Base-by-base conservation (phyloP, 2,329 filamentous ascomycete genomes). In the Phaeosphaeria sp. region DNA sequence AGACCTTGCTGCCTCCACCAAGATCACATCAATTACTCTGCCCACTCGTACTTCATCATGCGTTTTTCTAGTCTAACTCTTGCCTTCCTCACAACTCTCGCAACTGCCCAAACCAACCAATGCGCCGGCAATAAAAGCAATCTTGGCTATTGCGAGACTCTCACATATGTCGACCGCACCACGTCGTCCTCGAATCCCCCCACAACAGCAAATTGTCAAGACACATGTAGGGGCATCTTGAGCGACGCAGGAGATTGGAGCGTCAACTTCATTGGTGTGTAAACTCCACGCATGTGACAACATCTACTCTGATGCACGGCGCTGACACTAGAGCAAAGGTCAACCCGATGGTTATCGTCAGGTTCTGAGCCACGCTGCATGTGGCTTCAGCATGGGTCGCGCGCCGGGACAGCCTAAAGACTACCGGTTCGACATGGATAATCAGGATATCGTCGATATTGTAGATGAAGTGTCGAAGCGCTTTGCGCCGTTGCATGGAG, bases 371-470 rank as follows among this genome's bases (percentile, higher is more conserved):
- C 21, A 48, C 2, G 60, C 48, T 7, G 54, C 56, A 6, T 68
- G 67, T 15, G 57, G 59, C 13, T 69, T 68, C 36, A 62, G 59
- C 42, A 59, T 68, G 15, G 62, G 60, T 4, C 55, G 60, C 42
- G 59, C 58, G 20, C 54, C 57, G 1, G 60, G 60, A 2, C 55
- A 63, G 20, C 55, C 62, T 9, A 41, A 49, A 10, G 60, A 65
- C 46, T 68, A 64, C 20, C 20, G 43, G 11, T 68, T 68, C 39
- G 51, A 39, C 4, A 65, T 69, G 64, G 22, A 64, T 23, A 67
- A 70, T 27, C 65, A 70, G 52, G 67, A 68, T 49, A 70, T 70
- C 41, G 58, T 62, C 7, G 62, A 66, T 50, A 64, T 70, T 15
- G 15, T 70, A 3, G 67, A 67, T 43, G 65, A 68, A 50, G 65